Percentiles rank a stretch among this genome's conserved stretches.
Conservation (phyloP, 768 basidiomycete species). For the Kwoniella pini region DNA sequence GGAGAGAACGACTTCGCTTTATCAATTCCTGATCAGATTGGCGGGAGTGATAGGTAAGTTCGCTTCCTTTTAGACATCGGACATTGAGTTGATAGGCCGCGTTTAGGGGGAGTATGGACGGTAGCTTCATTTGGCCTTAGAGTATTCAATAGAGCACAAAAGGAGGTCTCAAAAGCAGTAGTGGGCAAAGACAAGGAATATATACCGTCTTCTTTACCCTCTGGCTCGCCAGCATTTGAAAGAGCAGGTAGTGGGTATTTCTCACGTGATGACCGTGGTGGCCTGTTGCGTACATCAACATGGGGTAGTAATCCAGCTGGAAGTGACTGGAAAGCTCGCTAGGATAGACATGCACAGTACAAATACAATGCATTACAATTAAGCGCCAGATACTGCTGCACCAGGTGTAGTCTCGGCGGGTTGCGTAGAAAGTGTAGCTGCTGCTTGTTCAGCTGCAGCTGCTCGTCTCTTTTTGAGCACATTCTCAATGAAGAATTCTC, state of each 20-base stretch:
- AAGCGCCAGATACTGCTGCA: background rate
- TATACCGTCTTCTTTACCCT: slow-evolving; percentile 30
- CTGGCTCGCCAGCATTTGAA: slow-evolving; percentile 12
- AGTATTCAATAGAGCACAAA: slow-evolving; percentile 50
- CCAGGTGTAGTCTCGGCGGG: background rate
- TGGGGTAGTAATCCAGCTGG: slow-evolving; percentile 15
- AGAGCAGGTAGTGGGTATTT: slow-evolving; percentile 4
- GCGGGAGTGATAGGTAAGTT: slow-evolving; percentile 83
- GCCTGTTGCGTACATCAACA: slow-evolving; percentile 9
- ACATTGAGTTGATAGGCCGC: background rate
- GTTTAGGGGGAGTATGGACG: slow-evolving; percentile 53
- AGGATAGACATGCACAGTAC: background rate
- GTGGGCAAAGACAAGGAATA: slow-evolving; percentile 27
- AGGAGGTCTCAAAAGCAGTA: slow-evolving; percentile 37
- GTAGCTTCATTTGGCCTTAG: slow-evolving; percentile 50
- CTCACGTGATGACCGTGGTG: slow-evolving; percentile 4
- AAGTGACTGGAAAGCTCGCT: slow-evolving; percentile 10
- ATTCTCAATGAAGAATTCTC: slow-evolving; percentile 92
- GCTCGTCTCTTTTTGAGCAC: slow-evolving; percentile 58
- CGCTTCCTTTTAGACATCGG: too few relatives aligned
- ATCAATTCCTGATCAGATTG: slow-evolving; percentile 77
- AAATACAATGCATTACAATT: slow-evolving; percentile 13
- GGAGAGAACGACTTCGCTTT: slow-evolving; percentile 80
- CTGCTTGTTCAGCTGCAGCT: slow-evolving; percentile 38
- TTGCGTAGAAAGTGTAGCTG: slow-evolving; percentile 29